A percentile compares a stretch with the other conserved stretches of the same genome.
These are phyloP conservation scores for Rubroshorea leprosula DNA, from an alignment of 345 rosid genomes.

Conservation along the genomic window DNA sequence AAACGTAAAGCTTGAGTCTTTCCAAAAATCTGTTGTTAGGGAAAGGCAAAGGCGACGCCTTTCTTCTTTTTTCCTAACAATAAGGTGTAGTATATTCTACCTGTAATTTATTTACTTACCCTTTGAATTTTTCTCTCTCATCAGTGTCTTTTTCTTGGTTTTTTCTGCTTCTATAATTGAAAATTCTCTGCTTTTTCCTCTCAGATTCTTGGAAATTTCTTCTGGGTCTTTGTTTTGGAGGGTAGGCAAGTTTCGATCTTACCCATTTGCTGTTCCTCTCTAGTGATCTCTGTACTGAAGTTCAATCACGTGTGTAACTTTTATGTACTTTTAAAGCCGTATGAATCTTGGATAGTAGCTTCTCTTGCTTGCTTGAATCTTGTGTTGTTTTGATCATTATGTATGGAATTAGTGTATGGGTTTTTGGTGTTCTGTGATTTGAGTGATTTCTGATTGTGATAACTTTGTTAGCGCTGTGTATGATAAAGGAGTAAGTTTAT, in stretches of 20 bases:
- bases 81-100: background rate
- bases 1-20: background rate
- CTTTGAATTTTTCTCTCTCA: background rate
- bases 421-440: slow-evolving; percentile 4
- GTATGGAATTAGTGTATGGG: slow-evolving; percentile 14
- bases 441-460: no score
- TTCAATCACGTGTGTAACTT: slow-evolving; percentile 9
- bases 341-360: background rate
- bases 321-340: background rate
- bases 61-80: background rate
- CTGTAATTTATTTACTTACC: no score
- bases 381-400: background rate
- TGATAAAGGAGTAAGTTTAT: background rate
- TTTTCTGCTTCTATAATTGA: background rate
- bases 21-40: background rate
- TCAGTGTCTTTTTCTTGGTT: slow-evolving; percentile 10
- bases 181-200: background rate
- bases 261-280: background rate
- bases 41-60: background rate
- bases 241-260: background rate
- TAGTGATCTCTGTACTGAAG: slow-evolving; percentile 1
- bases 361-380: background rate
- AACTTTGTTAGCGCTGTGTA: no score
- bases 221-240: slow-evolving; percentile 5
- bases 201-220: slow-evolving; percentile 7